phyloP scores from a whole-genome alignment of 148 eudicot species.

The Rhododendron molle region DNA sequence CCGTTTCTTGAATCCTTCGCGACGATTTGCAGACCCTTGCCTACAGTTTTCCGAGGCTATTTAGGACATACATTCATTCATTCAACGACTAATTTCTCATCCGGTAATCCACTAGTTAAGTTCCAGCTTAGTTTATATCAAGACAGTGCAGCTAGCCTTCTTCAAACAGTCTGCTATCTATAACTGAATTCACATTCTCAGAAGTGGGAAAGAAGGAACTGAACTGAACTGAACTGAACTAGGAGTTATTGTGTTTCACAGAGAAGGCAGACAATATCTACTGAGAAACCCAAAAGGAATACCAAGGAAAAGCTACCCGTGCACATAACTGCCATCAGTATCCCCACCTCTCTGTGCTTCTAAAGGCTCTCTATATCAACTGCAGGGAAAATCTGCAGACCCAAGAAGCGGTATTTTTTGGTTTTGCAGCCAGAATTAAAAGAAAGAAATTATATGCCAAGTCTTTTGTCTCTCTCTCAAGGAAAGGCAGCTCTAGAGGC shows the following conservation, averaged over 20 bases:
- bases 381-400: constrained; percentile 25
- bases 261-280: constrained; percentile 14
- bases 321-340: neutral
- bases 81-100: neutral
- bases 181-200: neutral
- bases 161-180: neutral
- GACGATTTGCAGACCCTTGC: neutral
- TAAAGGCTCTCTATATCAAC: neutral
- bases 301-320: neutral
- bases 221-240: neutral
- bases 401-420: constrained; percentile 34
- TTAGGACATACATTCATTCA: neutral
- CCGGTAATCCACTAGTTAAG: neutral
- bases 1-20: neutral
- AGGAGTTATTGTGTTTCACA: constrained; percentile 8
- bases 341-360: constrained; percentile 5
- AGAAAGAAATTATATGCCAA: constrained; percentile 12
- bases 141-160: neutral
- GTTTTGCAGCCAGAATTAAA: constrained; percentile 10
- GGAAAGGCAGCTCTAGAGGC: constrained; percentile 24
- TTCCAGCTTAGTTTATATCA: neutral
- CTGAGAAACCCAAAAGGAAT: constrained; percentile 6
- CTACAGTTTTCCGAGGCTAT: neutral
- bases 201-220: neutral
- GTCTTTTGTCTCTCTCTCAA: constrained; percentile 34